Evolutionary conservation across 1,284 basidiomycete genomes (phyloP).

Genomic region (Cystobasidium sp.): DNA sequence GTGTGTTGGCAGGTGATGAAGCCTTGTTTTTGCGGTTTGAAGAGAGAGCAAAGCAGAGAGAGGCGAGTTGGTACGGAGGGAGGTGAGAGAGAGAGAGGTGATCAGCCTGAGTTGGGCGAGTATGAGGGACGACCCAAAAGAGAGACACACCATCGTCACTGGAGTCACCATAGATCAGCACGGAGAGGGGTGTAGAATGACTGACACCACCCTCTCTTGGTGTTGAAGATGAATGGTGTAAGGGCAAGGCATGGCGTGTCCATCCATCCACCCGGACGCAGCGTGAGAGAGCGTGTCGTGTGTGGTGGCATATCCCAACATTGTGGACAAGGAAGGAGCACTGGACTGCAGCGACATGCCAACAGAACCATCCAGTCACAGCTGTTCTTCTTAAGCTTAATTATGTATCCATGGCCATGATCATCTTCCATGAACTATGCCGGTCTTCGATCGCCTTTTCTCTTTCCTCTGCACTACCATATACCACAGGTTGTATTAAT

Average conservation of each 20-base stretch:
- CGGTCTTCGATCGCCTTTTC: conserved; percentile 9
- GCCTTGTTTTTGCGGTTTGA: neutral
- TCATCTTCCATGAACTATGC: too few relatives aligned
- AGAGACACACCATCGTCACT: conserved; percentile 12
- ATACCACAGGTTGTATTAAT: neutral
- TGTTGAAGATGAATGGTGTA: too few relatives aligned
- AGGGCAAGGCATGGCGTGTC: too few relatives aligned
- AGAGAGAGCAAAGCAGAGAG: neutral
- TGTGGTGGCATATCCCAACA: too few relatives aligned
- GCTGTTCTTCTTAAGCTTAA: too few relatives aligned
- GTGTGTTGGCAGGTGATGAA: neutral
- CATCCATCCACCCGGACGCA: too few relatives aligned
- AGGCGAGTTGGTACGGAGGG: conserved; percentile 12
- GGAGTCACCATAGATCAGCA: conserved; percentile 11
- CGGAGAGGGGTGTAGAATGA: neutral
- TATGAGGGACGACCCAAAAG: neutral
- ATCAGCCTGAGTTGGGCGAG: neutral
- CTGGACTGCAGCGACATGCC: too few relatives aligned
- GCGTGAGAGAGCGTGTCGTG: too few relatives aligned
- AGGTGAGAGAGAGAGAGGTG: neutral
- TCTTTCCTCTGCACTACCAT: neutral
- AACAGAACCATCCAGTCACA: too few relatives aligned
- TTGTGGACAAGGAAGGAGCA: too few relatives aligned
- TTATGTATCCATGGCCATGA: too few relatives aligned
- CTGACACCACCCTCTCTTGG: neutral